Evolutionary conservation across 768 basidiomycete genomes (phyloP), one percentile per base, ranked within the genome.

Genomic region (Phallus indusiatus): DNA sequence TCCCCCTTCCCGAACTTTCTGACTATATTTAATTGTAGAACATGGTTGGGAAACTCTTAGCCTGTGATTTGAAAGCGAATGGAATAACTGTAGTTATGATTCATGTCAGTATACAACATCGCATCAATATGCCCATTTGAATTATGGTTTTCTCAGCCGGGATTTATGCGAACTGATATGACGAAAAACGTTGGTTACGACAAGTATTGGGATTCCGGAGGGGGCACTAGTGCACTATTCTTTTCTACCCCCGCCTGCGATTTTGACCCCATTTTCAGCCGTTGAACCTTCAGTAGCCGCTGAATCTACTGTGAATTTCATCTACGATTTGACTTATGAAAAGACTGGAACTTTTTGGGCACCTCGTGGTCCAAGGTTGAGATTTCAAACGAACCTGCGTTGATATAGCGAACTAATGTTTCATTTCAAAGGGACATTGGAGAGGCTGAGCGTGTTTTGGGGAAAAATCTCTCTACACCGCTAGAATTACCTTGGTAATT

Each of bases 151-250:
- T 69, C 72, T 10, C 60, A 78, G 75, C 77, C 77, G 20, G 76
- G 78, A 0, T 80, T 79, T 65, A 72, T 79, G 70, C 72, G 71
- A 60, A 78, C 76, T 1, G 75, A 76, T 49, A 72, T 75, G 77
- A 78, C 77, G 16, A 75, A 73, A 59, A 65, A 66, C 42, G 76
- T 76, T 11, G 76, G 77, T 0, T 75, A 73, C 60, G 76, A 78
- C 60, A 57, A 75, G 59, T 76, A 66, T 62, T 78, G 72, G 61
- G 76, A 78, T 16, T 63, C 71, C 1, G 76, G 75, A 47, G 77
- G 76, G 63, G 76, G 76, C 73, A 54, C 47, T 73, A 60, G 22
- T 33, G 16, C 59, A 18, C 21, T 22, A 4, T 20, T 7, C 21
- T 51, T 11, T 6, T 11, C 10, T 50, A 24, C 16, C 17, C 35